Evolutionary conservation across 108 stramenopile species (phyloP), one percentile per base, ranked within the genome.

Genomic region (Fragilariopsis cylindrus): DNA sequence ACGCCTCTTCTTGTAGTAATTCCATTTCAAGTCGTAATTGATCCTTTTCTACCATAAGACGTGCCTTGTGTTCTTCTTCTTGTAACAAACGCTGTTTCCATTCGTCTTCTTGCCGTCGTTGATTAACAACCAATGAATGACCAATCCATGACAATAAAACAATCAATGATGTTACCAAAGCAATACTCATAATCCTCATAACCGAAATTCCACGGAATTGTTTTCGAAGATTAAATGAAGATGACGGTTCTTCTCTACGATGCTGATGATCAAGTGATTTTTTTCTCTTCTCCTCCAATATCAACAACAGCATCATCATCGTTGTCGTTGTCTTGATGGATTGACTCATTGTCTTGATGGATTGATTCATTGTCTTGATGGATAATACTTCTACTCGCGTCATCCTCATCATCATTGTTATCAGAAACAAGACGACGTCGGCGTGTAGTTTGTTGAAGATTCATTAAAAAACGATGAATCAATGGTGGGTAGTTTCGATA

Each of bases 401-500:
- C 57, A 21, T 57, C n/a, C n/a, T n/a, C 19, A 21, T 62, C 15
- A 47, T 48, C 65, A 41, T 13, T 19, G 7, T 3, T 42, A 41
- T 67, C 65, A 12, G 48, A n/a, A n/a, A 49, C 65, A 18, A 18
- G 15, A 6, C 65, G 47, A 44, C 46, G 48, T 6, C 46, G 15
- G 39, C 16, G 13, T 8, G 44, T n/a, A 16, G 12, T 5, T 7
- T 16, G 65, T 5, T 67, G 48, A 11, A 67, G 46, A 48, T 67
- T 49, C 46, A 48, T 67, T 9, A 67, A 48, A 8, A 49, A 49
- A 12, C 46, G 46, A 18, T 67, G 65, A n/a, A 49, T 47, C n/a
- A 48, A n/a, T 13, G 48, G 65, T 5, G 8, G 65, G 0, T 30
- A 8, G 8, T 30, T 30, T 12, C 16, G n/a, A 18, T 12, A 60